phyloP scores from a whole-genome alignment of 2,329 filamentous ascomycete species.

The Drechslerella dactyloides region DNA sequence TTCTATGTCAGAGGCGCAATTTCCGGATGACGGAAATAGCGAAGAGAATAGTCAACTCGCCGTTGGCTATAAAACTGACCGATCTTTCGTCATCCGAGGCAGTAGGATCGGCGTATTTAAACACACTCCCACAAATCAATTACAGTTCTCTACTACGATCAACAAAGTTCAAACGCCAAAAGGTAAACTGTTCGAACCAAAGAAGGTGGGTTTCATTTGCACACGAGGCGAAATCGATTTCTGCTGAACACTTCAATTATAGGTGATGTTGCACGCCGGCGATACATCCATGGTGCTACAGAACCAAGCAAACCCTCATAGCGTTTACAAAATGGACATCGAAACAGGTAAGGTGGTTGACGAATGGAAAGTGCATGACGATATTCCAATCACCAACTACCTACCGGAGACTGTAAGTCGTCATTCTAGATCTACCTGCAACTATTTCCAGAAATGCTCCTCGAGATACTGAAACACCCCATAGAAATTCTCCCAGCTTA shows the following conservation, averaged over 20 bases:
- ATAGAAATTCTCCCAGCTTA: conserved; percentile 96
- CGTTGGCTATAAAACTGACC: conserved; percentile 94
- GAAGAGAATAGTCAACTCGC: conserved; percentile 81
- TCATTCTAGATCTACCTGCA: background rate
- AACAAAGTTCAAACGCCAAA: conserved; percentile 89
- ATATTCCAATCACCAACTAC: conserved; percentile 90
- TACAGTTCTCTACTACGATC: conserved; percentile 96
- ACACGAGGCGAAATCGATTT: background rate
- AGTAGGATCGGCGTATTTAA: conserved; percentile 99
- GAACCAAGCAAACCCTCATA: conserved; percentile 81
- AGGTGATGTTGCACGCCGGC: conserved; percentile 88
- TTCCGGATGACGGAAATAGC: conserved; percentile 75
- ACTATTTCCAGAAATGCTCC: conserved; percentile 17
- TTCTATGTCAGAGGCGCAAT: conserved; percentile 75
- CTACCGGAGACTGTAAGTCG: conserved; percentile 77
- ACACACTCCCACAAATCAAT: conserved; percentile 86
- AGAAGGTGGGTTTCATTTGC: conserved; percentile 64
- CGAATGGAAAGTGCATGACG: conserved; percentile 97
- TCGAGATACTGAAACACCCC: conserved; percentile 54
- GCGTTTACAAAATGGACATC: conserved; percentile 94
- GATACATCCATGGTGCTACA: conserved; percentile 90
- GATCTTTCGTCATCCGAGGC: conserved; percentile 94
- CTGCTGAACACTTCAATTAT: conserved; percentile 1
- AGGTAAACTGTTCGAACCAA: conserved; percentile 87
- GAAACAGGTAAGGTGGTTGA: conserved; percentile 98